Evolutionary conservation across 176 grass and related monocot species (phyloP).

Genomic region (Dactylis glomerata): DNA sequence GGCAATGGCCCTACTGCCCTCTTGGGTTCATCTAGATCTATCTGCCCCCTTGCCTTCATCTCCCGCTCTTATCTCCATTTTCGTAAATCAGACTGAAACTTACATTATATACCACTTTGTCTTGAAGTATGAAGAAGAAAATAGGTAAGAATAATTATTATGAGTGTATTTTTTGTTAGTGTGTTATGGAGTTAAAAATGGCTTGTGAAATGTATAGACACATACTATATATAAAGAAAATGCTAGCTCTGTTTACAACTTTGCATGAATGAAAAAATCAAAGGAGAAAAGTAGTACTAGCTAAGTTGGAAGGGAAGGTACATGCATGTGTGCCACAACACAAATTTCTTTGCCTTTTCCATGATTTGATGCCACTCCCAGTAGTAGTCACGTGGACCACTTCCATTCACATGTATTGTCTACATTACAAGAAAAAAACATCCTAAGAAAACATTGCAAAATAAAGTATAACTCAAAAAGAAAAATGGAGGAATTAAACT

Average conservation of each 20-base stretch:
- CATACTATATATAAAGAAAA: too few relatives aligned
- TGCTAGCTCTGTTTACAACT: too few relatives aligned
- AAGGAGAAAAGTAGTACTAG: not conserved
- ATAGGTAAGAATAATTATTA: too few relatives aligned
- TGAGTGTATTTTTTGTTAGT: not conserved
- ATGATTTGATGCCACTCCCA: slow-evolving; percentile 24
- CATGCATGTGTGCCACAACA: slow-evolving; percentile 22
- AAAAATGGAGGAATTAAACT: not conserved
- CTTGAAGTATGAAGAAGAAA: not conserved
- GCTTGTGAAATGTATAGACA: too few relatives aligned
- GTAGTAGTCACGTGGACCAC: slow-evolving; percentile 27
- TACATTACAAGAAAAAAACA: too few relatives aligned
- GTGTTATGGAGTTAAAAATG: not conserved
- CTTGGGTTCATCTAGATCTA: slow-evolving; percentile 17
- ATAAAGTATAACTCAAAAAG: not conserved
- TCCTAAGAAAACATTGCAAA: too few relatives aligned
- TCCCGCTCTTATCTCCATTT: not conserved
- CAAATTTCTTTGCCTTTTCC: slow-evolving; percentile 28
- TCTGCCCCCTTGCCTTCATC: not conserved
- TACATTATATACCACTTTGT: not conserved
- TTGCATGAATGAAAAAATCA: not conserved
- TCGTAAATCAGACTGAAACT: not conserved
- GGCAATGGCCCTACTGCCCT: not conserved
- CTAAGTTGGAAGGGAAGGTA: not conserved
- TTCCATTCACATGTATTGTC: not conserved